Evolutionary conservation across 2,329 filamentous ascomycete genomes (phyloP).

Genomic region (Fusarium annulatum): DNA sequence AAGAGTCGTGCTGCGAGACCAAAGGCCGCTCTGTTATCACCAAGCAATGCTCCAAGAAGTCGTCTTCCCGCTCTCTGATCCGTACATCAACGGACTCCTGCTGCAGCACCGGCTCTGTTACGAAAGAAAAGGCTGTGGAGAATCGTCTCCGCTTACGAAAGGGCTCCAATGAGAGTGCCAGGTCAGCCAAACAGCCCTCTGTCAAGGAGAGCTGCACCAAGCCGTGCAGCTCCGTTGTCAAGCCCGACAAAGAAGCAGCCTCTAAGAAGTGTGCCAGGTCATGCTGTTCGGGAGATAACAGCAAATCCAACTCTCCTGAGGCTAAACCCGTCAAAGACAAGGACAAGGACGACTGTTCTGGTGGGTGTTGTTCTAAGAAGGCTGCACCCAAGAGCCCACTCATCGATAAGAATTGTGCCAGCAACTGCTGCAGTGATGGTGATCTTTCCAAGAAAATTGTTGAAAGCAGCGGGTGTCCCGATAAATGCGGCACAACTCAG

Average conservation of each 20-base stretch:
- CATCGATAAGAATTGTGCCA: neutral
- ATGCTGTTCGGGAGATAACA: neutral
- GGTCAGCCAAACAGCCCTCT: neutral
- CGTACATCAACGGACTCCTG: conserved; percentile 45
- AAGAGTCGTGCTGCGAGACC: conserved; percentile 61
- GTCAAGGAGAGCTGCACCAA: conserved; percentile 19
- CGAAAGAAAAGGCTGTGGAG: conserved; percentile 16
- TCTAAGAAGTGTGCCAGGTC: neutral
- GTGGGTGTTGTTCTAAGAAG: conserved; percentile 19
- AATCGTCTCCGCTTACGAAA: conserved; percentile 26
- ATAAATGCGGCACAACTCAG: neutral
- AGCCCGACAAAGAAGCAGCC: neutral
- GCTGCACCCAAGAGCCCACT: neutral
- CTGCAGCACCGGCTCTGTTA: conserved; percentile 31
- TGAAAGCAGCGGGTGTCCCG: neutral
- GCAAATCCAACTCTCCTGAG: neutral
- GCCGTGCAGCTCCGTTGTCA: conserved; percentile 24
- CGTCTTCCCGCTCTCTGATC: conserved; percentile 17
- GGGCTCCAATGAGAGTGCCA: conserved; percentile 15
- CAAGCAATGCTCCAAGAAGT: conserved; percentile 43
- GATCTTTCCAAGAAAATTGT: neutral
- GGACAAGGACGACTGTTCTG: neutral
- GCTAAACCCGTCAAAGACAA: neutral
- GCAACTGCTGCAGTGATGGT: neutral
- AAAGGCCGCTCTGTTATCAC: conserved; percentile 42